Conservation (phyloP, 2,329 filamentous ascomycete genomes). For the Bipolaris gigantea region DNA sequence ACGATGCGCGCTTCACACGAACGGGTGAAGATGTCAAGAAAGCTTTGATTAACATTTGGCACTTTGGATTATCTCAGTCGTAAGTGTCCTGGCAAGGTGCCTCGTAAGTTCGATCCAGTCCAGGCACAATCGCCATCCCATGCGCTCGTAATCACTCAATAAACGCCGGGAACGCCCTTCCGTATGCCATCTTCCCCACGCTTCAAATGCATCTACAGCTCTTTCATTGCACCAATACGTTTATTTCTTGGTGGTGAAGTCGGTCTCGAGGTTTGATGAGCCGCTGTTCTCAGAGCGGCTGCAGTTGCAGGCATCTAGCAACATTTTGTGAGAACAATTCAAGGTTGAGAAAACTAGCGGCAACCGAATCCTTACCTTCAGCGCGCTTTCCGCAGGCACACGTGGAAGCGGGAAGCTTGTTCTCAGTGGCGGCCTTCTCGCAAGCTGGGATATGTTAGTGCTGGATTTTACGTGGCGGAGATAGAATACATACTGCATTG, state of each 20-base stretch:
- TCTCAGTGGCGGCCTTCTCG: slow-evolving; percentile 74
- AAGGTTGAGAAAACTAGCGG: neutral
- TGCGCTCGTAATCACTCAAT: neutral
- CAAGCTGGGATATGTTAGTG: slow-evolving; percentile 55
- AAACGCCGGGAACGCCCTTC: slow-evolving; percentile 14
- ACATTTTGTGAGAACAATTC: slow-evolving; percentile 2
- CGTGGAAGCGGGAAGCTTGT: slow-evolving; percentile 66
- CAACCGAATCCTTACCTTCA: slow-evolving; percentile 56
- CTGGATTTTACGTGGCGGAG: slow-evolving; percentile 4
- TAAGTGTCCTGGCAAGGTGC: no score
- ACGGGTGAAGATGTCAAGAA: neutral
- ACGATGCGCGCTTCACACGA: neutral
- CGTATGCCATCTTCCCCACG: slow-evolving; percentile 11
- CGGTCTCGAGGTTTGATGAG: slow-evolving; percentile 70
- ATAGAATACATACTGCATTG: slow-evolving; percentile 63
- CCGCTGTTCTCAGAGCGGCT: slow-evolving; percentile 69
- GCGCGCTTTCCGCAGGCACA: slow-evolving; percentile 79
- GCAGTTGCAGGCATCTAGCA: slow-evolving; percentile 68
- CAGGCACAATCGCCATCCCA: neutral
- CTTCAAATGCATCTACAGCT: slow-evolving; percentile 1
- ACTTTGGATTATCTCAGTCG: neutral
- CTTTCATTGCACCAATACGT: neutral
- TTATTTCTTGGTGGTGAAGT: slow-evolving; percentile 75
- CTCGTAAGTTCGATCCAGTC: neutral
- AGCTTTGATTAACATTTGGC: neutral